Base-by-base conservation (phyloP, 352 stramenopile genomes). In the Pythium monospermum region DNA sequence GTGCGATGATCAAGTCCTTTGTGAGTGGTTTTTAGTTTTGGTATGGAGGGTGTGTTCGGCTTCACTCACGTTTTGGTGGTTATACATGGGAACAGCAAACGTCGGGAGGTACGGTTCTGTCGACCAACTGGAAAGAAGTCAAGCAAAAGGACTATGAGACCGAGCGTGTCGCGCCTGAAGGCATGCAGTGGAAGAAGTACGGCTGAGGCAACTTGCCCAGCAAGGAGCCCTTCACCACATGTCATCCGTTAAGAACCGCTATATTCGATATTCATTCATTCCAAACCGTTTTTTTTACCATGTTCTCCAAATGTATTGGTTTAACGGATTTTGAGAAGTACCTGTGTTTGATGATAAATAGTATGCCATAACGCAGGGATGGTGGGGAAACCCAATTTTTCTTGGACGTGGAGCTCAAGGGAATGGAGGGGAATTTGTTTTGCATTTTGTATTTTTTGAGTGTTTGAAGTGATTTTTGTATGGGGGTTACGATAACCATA, bases 1-100 rank as follows among this genome's bases (percentile, higher is more conserved):
- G 87, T 16, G 89, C 89, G 30, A 97, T 97, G 89, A 94, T 94
- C 73, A 96, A 97, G 71, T 95, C 80, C 15, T 97, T 96, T 55
- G 80, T 94, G 71, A 50, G 78, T 82, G 7, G 53, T 50, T 21
- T 32, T 21, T 38, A 58, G 38, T 54, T n/a, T 6, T 21, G 12
- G 18, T 7, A 41, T 21, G 6, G 36, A 19, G 36, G 18, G 36
- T 21, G 6, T 10, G 11, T 41, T 16, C 16, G 12, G 6, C 8
- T 6, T 47, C 13, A 53, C 41, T 15, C n/a, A 27, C 42, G n/a
- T 54, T 35, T 27, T 49, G 6, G 4, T 52, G 22, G 4, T 23
- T 6, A 6, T 53, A 49, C 22, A 5, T 48, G 33, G 23, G 12
- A 46, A 21, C 47, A 94, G 83, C 87, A 96, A 94, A 96, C 85